Evolutionary conservation across 164 flowering plant species (phyloP).

Genomic region (Stephania yunnanensis): DNA sequence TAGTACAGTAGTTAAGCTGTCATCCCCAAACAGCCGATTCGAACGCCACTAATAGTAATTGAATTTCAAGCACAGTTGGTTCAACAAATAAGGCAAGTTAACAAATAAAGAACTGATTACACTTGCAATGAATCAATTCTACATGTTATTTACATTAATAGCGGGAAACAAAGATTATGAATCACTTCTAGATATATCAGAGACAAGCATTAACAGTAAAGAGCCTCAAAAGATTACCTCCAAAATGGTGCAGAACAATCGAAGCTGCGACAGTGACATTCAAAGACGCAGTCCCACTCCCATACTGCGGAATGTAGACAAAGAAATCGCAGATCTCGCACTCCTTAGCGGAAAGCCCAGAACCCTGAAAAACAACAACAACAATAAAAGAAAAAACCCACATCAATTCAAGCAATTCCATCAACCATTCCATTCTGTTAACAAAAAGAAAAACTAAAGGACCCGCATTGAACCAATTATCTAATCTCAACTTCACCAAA

Average conservation of each 20-base stretch:
- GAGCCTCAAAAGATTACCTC: slow-evolving; percentile 40
- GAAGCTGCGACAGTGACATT: slow-evolving; percentile 98
- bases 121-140: neutral
- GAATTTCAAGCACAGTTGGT: neutral
- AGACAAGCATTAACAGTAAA: neutral
- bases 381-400: neutral
- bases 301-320: slow-evolving; percentile 95
- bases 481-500: too few relatives aligned
- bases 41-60: neutral
- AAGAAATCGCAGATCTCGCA: slow-evolving; percentile 92
- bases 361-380: slow-evolving; percentile 40
- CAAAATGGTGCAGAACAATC: slow-evolving; percentile 90
- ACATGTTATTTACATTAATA: neutral
- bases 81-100: neutral
- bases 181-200: neutral
- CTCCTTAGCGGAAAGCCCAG: slow-evolving; percentile 85
- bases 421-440: neutral
- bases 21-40: neutral
- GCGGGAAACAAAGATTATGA: neutral
- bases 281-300: slow-evolving; percentile 96
- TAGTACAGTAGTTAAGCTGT: neutral
- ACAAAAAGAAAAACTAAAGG: too few relatives aligned
- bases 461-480: too few relatives aligned
- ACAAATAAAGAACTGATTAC: neutral
- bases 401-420: neutral